phyloP scores from a whole-genome alignment of 2,329 filamentous ascomycete species.

The Aspergillus pseudoglaucus region DNA sequence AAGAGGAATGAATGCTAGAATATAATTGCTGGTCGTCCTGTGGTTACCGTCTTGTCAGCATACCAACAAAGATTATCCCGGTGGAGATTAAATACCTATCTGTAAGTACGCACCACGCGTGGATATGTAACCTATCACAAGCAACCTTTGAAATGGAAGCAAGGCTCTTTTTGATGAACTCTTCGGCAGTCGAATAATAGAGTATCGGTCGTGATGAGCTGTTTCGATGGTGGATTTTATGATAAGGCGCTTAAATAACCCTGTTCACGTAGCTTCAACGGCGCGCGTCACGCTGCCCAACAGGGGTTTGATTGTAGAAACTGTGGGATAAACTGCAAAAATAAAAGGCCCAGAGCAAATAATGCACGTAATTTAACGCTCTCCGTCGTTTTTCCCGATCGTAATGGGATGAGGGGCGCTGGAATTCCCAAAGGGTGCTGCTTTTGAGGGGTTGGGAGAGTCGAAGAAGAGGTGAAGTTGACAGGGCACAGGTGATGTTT shows the following conservation, averaged over 20 bases:
- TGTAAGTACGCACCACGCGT: constrained; percentile 32
- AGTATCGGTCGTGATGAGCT: constrained; percentile 12
- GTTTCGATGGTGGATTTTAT: constrained; percentile 16
- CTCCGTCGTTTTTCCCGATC: background rate
- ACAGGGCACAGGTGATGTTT: constrained; percentile 37
- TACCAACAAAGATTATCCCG: constrained; percentile 26
- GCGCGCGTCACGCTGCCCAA: constrained; percentile 6
- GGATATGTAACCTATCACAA: constrained; percentile 23
- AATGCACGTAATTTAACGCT: background rate
- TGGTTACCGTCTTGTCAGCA: constrained; percentile 26
- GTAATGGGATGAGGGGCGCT: too few species aligned
- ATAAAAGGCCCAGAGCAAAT: background rate
- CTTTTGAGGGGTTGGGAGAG: constrained; percentile 14
- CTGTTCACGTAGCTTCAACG: constrained; percentile 13
- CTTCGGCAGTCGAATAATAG: background rate
- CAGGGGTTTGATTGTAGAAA: background rate
- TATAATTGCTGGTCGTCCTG: constrained; percentile 23
- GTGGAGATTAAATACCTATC: constrained; percentile 31
- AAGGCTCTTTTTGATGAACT: constrained; percentile 9
- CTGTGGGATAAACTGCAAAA: background rate
- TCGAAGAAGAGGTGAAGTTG: constrained; percentile 26
- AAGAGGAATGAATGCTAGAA: constrained; percentile 13
- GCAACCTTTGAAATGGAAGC: constrained; percentile 13
- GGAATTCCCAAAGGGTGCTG: too few species aligned
- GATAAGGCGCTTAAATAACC: constrained; percentile 19